A percentile compares a stretch with the other conserved stretches of the same genome.
Conservation (phyloP, 257 asterid genomes). For the Scutellaria minor region DNA sequence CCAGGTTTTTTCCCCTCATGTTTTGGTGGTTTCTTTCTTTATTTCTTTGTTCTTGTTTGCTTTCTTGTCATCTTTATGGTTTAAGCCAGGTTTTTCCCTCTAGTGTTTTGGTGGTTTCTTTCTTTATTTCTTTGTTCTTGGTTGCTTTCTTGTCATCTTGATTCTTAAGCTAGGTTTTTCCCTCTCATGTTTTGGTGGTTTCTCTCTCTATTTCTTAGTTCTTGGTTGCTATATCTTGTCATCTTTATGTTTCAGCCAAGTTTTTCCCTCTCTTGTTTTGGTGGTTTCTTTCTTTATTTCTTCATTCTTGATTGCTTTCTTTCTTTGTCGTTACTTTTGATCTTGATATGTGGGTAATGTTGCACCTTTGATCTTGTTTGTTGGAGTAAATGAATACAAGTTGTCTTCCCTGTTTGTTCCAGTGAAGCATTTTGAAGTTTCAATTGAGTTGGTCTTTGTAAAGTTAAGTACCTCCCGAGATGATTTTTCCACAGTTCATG, state of each 20-base stretch:
- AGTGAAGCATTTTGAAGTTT: not conserved
- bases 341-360: not conserved
- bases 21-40: too few relatives aligned
- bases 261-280: conserved; percentile 10
- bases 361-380: not conserved
- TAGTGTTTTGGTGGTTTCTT: not conserved
- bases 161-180: not conserved
- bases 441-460: not conserved
- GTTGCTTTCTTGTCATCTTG: not conserved
- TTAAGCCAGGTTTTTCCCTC: conserved; percentile 49
- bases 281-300: conserved; percentile 9
- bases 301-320: not conserved
- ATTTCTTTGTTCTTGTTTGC: too few relatives aligned
- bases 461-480: not conserved
- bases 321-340: not conserved
- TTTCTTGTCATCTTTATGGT: too few relatives aligned
- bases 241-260: not conserved
- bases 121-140: not conserved
- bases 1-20: too few relatives aligned
- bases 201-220: not conserved
- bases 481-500: not conserved
- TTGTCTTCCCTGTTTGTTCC: not conserved
- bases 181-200: not conserved
- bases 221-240: not conserved
- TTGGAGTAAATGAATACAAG: conserved; percentile 2